Evolutionary conservation across 2,329 filamentous ascomycete genomes (phyloP).

Genomic region (Ophiostoma fasciatum): DNA sequence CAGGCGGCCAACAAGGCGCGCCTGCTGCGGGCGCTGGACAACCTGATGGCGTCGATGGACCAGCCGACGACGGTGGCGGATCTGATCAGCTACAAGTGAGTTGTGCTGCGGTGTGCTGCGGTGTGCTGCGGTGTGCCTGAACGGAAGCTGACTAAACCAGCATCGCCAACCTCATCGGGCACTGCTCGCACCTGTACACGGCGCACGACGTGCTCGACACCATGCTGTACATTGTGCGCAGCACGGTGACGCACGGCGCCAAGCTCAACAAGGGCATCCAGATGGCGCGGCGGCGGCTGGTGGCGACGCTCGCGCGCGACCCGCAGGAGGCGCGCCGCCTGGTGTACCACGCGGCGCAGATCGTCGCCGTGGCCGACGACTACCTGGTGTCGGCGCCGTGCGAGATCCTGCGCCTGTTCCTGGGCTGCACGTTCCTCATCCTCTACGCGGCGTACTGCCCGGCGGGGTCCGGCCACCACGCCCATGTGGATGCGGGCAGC

Average conservation of each 20-base stretch:
- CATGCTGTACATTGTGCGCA: slow-evolving; percentile 18
- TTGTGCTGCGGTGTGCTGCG: too few relatives aligned
- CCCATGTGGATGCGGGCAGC: too few relatives aligned
- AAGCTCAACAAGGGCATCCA: slow-evolving; percentile 11
- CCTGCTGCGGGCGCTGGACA: slow-evolving; percentile 12
- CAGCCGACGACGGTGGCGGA: slow-evolving; percentile 14
- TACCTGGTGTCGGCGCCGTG: slow-evolving; percentile 18
- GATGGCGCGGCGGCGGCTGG: slow-evolving; percentile 14
- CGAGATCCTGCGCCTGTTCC: slow-evolving; percentile 19
- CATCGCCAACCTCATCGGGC: slow-evolving; percentile 16
- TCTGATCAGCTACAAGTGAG: slow-evolving; percentile 18
- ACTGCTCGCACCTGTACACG: slow-evolving; percentile 18
- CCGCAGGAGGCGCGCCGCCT: slow-evolving; percentile 12
- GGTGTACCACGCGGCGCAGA: slow-evolving; percentile 18
- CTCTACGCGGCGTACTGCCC: slow-evolving; percentile 15
- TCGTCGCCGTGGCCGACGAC: slow-evolving; percentile 17
- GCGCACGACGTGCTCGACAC: slow-evolving; percentile 17
- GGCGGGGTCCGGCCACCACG: too few relatives aligned
- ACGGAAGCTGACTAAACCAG: slow-evolving; percentile 10
- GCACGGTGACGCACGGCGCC: slow-evolving; percentile 11
- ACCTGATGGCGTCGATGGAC: slow-evolving; percentile 12
- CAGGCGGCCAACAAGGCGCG: slow-evolving; percentile 14
- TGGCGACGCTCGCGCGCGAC: slow-evolving; percentile 13
- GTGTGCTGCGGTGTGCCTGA: too few relatives aligned
- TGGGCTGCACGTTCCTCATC: slow-evolving; percentile 18